A percentile compares a stretch with the other conserved stretches of the same genome.
phyloP scores from a whole-genome alignment of 768 basidiomycete species.

The Exidia glandulosa region DNA sequence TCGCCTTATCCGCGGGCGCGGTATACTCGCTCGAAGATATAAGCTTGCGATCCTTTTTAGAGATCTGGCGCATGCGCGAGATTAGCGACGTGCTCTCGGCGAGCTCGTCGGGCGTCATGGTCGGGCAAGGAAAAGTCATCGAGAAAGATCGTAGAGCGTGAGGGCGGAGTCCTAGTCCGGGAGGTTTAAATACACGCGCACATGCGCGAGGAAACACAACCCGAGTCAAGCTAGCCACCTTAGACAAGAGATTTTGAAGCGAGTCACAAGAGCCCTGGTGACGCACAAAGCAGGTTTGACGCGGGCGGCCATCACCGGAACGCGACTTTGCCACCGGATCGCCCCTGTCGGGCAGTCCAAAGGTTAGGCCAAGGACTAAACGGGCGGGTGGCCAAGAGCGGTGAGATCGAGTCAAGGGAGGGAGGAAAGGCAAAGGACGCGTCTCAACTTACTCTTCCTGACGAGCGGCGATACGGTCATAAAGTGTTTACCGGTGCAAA shows the following conservation, averaged over 20 bases:
- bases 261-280: no score
- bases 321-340: no score
- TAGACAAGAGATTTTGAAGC: neutral
- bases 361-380: no score
- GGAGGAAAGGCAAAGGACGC: no score
- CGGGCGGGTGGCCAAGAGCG: no score
- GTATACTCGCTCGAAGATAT: constrained; percentile 46
- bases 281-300: no score
- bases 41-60: constrained; percentile 50
- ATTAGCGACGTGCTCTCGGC: constrained; percentile 45
- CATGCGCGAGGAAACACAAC: neutral
- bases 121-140: neutral
- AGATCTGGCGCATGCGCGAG: constrained; percentile 37
- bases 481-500: no score
- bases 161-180: neutral
- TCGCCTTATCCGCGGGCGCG: constrained; percentile 44
- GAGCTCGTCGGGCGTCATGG: neutral
- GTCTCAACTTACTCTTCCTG: no score
- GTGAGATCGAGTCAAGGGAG: no score
- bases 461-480: no score
- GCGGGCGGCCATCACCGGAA: no score
- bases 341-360: no score
- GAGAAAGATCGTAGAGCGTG: neutral
- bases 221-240: neutral
- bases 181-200: neutral